These are phyloP conservation scores for Cymbidium sinense DNA, from an alignment of 106 monocot species.

Conservation along the genomic window DNA sequence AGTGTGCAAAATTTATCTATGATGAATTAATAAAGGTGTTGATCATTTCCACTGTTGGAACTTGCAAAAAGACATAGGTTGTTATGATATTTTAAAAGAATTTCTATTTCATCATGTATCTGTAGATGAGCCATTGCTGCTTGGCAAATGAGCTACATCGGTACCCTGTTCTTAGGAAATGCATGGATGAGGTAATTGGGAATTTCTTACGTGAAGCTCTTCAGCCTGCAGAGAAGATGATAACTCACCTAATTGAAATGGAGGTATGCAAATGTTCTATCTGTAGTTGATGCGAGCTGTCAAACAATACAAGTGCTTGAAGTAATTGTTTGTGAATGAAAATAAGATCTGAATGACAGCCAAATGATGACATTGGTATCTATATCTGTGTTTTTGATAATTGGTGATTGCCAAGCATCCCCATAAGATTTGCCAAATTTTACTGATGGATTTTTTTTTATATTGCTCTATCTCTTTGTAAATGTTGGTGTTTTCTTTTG, in stretches of 20 bases:
- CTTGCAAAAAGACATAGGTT: not conserved
- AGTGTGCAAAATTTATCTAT: conserved; percentile 95
- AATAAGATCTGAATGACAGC: not conserved
- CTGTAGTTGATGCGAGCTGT: not conserved
- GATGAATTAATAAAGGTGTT: conserved; percentile 95
- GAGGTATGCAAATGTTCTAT: no score
- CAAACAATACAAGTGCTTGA: not conserved
- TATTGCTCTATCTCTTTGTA: not conserved
- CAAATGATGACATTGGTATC: not conserved
- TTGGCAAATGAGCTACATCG: conserved; percentile 77
- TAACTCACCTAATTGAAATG: conserved; percentile 92
- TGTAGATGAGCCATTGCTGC: conserved; percentile 94
- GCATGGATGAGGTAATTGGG: conserved; percentile 94
- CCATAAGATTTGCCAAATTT: not conserved
- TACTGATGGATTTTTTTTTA: not conserved
- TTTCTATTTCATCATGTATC: no score
- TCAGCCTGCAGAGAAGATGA: conserved; percentile 93
- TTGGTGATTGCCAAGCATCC: not conserved
- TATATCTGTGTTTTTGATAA: not conserved
- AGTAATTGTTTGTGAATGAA: not conserved
- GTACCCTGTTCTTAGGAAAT: conserved; percentile 77
- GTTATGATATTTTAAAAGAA: no score
- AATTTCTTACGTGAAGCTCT: conserved; percentile 88
- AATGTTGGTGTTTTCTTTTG: not conserved
- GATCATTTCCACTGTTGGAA: not conserved